Evolutionary conservation across 2,329 filamentous ascomycete genomes (phyloP).

Genomic region (Pseudogymnoascus sp.): DNA sequence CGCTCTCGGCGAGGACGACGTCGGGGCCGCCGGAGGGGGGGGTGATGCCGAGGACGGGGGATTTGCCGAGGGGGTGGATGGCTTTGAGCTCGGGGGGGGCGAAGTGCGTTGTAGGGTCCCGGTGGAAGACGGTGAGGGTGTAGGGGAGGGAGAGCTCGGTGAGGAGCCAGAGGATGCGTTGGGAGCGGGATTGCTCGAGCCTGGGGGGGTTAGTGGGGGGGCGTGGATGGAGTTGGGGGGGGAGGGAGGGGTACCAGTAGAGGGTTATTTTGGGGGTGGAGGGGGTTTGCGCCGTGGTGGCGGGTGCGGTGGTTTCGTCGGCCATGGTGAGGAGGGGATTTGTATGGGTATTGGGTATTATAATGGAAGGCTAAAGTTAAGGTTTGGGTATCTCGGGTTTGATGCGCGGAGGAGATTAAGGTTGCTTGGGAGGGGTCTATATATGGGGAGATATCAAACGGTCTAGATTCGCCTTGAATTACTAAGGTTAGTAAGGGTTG

Average conservation of each 20-base stretch:
- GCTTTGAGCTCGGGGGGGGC: constrained; percentile 69
- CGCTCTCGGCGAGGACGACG: constrained; percentile 70
- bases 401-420: not conserved
- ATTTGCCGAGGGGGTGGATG: constrained; percentile 80
- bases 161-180: constrained; percentile 62
- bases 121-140: constrained; percentile 71
- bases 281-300: not conserved
- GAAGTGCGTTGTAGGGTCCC: constrained; percentile 49
- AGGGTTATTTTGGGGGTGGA: not conserved
- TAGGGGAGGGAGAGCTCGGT: constrained; percentile 67
- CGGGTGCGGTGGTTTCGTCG: not conserved
- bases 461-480: not conserved
- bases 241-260: too few relatives aligned
- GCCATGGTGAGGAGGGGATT: not conserved
- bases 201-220: constrained; percentile 36
- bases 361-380: not conserved
- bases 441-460: constrained; percentile 1
- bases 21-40: constrained; percentile 34
- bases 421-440: not conserved
- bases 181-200: constrained; percentile 57
- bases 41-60: constrained; percentile 65
- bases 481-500: not conserved
- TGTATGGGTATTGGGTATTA: not conserved
- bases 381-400: not conserved
- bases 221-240: too few relatives aligned